Evolutionary conservation across 2,329 filamentous ascomycete genomes (phyloP).

Genomic region (Calonectria montana): DNA sequence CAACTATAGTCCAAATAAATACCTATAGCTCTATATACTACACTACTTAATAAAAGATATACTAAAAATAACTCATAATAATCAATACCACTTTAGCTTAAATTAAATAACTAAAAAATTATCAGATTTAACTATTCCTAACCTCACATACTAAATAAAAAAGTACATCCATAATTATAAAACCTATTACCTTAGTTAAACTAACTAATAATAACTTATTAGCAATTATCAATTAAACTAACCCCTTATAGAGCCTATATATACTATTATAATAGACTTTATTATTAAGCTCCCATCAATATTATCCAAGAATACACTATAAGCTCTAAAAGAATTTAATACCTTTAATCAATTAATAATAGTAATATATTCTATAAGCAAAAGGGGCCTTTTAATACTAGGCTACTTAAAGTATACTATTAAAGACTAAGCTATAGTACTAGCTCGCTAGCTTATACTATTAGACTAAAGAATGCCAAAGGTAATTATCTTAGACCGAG

Average conservation of each 20-base stretch:
- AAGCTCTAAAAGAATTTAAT: background rate
- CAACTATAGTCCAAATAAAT: no score
- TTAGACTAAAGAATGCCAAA: background rate
- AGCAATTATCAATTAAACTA: background rate
- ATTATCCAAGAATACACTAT: background rate
- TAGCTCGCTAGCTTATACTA: background rate
- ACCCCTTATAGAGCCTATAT: background rate
- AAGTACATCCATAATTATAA: no score
- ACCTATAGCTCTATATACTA: no score
- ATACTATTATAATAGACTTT: background rate
- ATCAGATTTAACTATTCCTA: no score
- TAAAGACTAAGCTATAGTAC: background rate
- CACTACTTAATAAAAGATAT: no score
- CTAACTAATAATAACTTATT: background rate
- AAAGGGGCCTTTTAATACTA: background rate
- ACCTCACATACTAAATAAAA: no score
- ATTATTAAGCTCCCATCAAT: background rate
- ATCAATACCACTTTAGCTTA: no score
- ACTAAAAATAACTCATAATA: no score
- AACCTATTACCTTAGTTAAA: background rate
- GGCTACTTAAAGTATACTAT: background rate
- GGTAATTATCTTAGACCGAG: background rate
- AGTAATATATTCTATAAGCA: background rate
- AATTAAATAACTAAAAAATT: no score
- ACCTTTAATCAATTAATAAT: background rate